phyloP scores from a whole-genome alignment of 768 basidiomycete genomes.

The Chalciporus sphaerocephalus region DNA sequence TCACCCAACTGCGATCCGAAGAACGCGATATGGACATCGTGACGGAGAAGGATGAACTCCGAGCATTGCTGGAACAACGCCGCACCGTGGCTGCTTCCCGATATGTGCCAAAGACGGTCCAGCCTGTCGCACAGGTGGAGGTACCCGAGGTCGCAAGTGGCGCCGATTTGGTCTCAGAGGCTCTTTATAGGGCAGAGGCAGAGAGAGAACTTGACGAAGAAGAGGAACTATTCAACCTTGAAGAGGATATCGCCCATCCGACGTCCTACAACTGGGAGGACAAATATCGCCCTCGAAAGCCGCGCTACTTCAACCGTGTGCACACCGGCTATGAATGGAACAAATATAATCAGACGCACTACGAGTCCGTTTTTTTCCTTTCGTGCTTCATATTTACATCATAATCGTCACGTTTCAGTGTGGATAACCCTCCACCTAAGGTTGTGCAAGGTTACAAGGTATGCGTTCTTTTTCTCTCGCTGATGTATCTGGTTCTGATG shows the following conservation, averaged over 20 bases:
- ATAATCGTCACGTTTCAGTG: slow-evolving; percentile 43
- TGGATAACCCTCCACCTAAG: slow-evolving; percentile 98
- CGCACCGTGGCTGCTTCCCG: slow-evolving; percentile 78
- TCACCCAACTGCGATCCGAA: slow-evolving; percentile 64
- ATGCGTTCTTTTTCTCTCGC: slow-evolving; percentile 10
- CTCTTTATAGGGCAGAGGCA: slow-evolving; percentile 85
- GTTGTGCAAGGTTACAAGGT: slow-evolving; percentile 99
- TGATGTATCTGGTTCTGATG: slow-evolving; percentile 4
- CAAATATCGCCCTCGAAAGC: slow-evolving; percentile 95
- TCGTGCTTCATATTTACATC: not conserved
- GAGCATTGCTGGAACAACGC: slow-evolving; percentile 67
- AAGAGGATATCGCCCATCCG: slow-evolving; percentile 80
- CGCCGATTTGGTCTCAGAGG: slow-evolving; percentile 82
- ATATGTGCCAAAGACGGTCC: slow-evolving; percentile 76
- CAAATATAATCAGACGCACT: slow-evolving; percentile 99
- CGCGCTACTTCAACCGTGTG: slow-evolving; percentile 97
- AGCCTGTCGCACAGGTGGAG: slow-evolving; percentile 54
- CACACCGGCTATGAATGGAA: slow-evolving; percentile 99
- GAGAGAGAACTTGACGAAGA: slow-evolving; percentile 93
- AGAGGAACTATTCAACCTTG: slow-evolving; percentile 91
- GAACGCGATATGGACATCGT: slow-evolving; percentile 81
- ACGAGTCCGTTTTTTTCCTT: slow-evolving; percentile 62
- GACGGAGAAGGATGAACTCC: slow-evolving; percentile 59
- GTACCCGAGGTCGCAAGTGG: slow-evolving; percentile 55
- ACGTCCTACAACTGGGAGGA: slow-evolving; percentile 97